A percentile compares a stretch with the other conserved stretches of the same genome.
Evolutionary conservation across 352 stramenopile species (phyloP).

Genomic region (Phytophthora brassicae): DNA sequence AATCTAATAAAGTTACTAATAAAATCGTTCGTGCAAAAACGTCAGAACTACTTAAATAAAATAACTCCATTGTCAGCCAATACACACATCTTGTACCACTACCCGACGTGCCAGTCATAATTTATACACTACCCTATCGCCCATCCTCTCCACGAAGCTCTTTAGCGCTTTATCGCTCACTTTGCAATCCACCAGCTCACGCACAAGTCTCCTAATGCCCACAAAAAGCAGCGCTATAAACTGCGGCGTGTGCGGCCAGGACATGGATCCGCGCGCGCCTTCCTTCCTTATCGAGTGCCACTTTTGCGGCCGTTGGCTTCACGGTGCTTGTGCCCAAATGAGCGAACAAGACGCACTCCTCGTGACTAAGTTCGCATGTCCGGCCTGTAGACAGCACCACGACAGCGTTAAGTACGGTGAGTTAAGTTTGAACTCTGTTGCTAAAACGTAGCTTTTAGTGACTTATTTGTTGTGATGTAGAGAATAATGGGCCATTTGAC

Average conservation of each 20-base stretch:
- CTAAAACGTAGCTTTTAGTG: no score
- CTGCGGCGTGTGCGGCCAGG: conserved; percentile 33
- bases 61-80: neutral
- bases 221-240: conserved; percentile 1
- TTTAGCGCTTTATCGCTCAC: no score
- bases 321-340: conserved; percentile 54
- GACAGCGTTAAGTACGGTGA: conserved; percentile 44
- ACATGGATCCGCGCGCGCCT: conserved; percentile 27
- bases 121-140: no score
- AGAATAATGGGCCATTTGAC: conserved; percentile 19
- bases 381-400: conserved; percentile 34
- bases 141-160: no score
- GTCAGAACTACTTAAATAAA: neutral
- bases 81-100: no score
- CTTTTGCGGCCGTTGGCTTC: conserved; percentile 66
- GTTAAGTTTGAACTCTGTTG: neutral
- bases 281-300: conserved; percentile 70
- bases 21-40: no score
- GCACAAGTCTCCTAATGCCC: conserved; percentile 17
- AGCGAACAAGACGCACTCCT: conserved; percentile 62
- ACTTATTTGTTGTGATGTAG: no score
- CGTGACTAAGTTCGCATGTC: conserved; percentile 65
- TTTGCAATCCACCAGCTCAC: conserved; percentile 19
- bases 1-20: no score
- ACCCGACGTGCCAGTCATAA: no score